Evolutionary conservation across 257 asterid species (phyloP), one percentile per base, ranked within the genome.

Genomic region (Gentiana dahurica): DNA sequence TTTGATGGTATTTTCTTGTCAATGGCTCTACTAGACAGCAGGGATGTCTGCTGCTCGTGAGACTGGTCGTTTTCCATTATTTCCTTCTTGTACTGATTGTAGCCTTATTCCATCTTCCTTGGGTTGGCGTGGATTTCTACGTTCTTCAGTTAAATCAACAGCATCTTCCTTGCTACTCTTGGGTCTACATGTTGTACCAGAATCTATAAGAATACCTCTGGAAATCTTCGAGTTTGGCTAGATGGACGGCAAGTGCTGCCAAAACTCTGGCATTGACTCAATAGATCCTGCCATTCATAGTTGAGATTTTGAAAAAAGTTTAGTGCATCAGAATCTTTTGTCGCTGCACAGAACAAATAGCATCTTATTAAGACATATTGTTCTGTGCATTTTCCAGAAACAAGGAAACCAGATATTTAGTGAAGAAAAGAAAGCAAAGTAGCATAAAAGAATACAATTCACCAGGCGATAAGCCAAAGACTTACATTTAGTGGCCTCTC

Each of bases 211-310:
- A 70, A 87, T 73, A 55, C 96, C 98, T 12, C 87, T 69, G 54
- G 97, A 90, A 68, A 84, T 79, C 72, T 90, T 77, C 85, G 82
- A 63, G 88, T 63, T 74, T 79, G 95, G 65, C 95, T 79, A 69
- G 73, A 67, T 58, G 51, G 52, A n/a, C 55, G 77, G 65, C 65
- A 58, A 66, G 75, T 82, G 78, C 82, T 75, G 57, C 83, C 75
- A 63, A 74, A 75, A 68, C 92, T 77, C 65, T 60, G 72, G 59
- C 67, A 50, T 60, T 72, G 79, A 59, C 80, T 73, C 62, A 56
- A 61, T 46, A 36, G 72, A 33, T 75, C 92, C 97, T 89, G 68
- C 36, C 64, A 69, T 64, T 60, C n/a, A 49, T 12, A 49, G n/a
- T 57, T 57, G 6, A 39, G 44, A 39, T 3, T 3, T 7, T 3